A percentile compares a stretch with the other conserved stretches of the same genome.
These are phyloP conservation scores for Scopulariopsis brevicaulis DNA, from an alignment of 2,329 filamentous ascomycete species.

Conservation along the genomic window DNA sequence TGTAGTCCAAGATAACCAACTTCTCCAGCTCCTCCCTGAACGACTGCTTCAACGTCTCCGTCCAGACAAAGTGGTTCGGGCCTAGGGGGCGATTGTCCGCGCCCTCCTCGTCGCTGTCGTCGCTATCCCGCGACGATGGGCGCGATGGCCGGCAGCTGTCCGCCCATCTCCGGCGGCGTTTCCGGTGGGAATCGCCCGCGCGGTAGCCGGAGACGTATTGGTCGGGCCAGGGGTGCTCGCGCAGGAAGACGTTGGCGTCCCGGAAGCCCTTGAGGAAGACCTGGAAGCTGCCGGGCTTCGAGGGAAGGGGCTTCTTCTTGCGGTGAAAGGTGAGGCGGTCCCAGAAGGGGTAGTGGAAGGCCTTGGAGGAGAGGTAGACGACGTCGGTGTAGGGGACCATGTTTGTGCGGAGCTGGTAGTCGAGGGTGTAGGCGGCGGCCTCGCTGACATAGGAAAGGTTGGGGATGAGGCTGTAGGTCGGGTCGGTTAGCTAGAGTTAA, in stretches of 20 bases:
- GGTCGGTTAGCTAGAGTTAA: conserved; percentile 9
- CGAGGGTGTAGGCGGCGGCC: conserved; percentile 90
- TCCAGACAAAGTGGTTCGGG: conserved; percentile 67
- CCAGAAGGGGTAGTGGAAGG: conserved; percentile 98
- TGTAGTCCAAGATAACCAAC: conserved; percentile 93
- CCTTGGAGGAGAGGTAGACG: conserved; percentile 87
- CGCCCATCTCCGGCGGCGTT: conserved; percentile 59
- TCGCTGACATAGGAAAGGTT: conserved; percentile 97
- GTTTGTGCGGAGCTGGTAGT: conserved; percentile 78
- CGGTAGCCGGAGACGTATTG: conserved; percentile 65
- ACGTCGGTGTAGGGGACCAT: conserved; percentile 96
- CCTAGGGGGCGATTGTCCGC: conserved; percentile 31
- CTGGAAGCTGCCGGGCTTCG: conserved; percentile 92
- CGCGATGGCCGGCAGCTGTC: conserved; percentile 63
- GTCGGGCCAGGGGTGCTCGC: conserved; percentile 95
- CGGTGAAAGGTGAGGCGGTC: conserved; percentile 79
- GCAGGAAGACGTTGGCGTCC: conserved; percentile 89
- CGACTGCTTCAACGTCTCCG: conserved; percentile 73
- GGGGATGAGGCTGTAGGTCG: conserved; percentile 60
- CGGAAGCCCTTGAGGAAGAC: conserved; percentile 96
- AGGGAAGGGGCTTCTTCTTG: conserved; percentile 74
- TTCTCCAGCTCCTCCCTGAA: conserved; percentile 95
- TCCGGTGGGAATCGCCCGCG: conserved; percentile 53
- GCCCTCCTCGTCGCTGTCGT: conserved; percentile 40
- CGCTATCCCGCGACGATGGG: conserved; percentile 44